These are phyloP conservation scores for Aspergillus sp. DNA, from an alignment of 2,329 filamentous ascomycete species.

Conservation along the genomic window DNA sequence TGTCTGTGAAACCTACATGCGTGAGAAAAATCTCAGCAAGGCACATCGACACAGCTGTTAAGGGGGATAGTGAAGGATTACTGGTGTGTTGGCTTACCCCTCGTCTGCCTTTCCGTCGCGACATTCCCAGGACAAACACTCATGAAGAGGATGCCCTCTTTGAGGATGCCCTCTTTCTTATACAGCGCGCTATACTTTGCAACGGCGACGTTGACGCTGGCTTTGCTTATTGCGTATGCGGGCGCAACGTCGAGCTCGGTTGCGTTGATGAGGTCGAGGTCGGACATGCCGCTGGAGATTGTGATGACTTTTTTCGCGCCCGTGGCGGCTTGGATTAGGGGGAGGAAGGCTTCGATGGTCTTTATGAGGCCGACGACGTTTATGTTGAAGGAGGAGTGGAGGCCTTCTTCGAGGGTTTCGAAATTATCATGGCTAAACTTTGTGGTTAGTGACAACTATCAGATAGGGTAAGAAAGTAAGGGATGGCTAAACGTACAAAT, in stretches of 20 bases:
- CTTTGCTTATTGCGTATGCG: slow-evolving; percentile 57
- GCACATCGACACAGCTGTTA: too few species aligned
- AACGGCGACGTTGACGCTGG: slow-evolving; percentile 57
- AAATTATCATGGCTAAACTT: not conserved
- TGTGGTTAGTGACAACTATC: not conserved
- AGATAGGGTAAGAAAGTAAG: slow-evolving; percentile 1
- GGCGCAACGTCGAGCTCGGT: slow-evolving; percentile 39
- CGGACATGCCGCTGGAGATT: slow-evolving; percentile 56
- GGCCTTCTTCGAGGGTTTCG: not conserved
- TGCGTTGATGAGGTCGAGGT: slow-evolving; percentile 49
- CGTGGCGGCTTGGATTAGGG: slow-evolving; percentile 53
- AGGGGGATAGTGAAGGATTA: too few species aligned
- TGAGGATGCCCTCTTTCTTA: slow-evolving; percentile 54
- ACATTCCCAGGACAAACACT: slow-evolving; percentile 59
- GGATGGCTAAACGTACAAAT: slow-evolving; percentile 38
- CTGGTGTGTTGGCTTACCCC: too few species aligned
- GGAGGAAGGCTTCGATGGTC: slow-evolving; percentile 58
- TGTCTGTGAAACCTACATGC: too few species aligned
- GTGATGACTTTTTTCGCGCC: slow-evolving; percentile 60
- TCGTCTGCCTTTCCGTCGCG: slow-evolving; percentile 37
- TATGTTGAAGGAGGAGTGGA: not conserved
- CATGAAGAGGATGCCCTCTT: slow-evolving; percentile 58
- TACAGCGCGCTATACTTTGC: slow-evolving; percentile 59
- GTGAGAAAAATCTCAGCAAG: too few species aligned
- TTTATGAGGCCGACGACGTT: too few species aligned